These are phyloP conservation scores for Oleoguttula mirabilis DNA, from an alignment of 495 filamentous ascomycete species.

Conservation along the genomic window DNA sequence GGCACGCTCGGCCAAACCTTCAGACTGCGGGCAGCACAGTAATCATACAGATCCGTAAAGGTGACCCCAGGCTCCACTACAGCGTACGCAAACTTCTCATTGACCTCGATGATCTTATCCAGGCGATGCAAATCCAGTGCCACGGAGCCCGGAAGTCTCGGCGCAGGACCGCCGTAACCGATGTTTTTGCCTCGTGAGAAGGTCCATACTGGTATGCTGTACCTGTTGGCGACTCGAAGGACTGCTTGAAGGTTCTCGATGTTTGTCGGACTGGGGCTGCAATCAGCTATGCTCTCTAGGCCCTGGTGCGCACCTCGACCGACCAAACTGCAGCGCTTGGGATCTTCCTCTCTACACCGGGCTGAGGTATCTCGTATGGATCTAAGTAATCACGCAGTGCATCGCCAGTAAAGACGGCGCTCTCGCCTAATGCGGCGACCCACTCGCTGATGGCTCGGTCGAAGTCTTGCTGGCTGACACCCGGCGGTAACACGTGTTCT, in stretches of 20 bases:
- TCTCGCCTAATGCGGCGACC: slow-evolving; percentile 24
- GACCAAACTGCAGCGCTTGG: slow-evolving; percentile 35
- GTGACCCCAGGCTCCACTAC: slow-evolving; percentile 23
- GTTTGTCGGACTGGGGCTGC: neutral
- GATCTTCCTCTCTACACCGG: slow-evolving; percentile 29
- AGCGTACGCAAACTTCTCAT: slow-evolving; percentile 19
- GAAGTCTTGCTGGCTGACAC: slow-evolving; percentile 29
- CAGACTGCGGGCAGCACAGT: slow-evolving; percentile 19
- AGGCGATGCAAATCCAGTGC: neutral
- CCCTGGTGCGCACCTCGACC: too few species aligned
- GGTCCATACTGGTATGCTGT: neutral
- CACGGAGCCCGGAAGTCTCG: neutral
- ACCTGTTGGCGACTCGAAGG: neutral
- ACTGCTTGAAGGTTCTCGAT: neutral
- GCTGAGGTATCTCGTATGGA: slow-evolving; percentile 33
- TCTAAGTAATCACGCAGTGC: slow-evolving; percentile 35
- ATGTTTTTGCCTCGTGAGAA: slow-evolving; percentile 3
- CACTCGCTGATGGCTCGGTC: slow-evolving; percentile 25
- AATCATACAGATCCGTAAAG: slow-evolving; percentile 22
- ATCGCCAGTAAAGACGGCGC: slow-evolving; percentile 29
- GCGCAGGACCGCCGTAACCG: slow-evolving; percentile 9
- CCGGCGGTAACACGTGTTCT: slow-evolving; percentile 31
- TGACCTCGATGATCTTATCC: slow-evolving; percentile 4
- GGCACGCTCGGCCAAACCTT: slow-evolving; percentile 23
- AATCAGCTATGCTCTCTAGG: slow-evolving; percentile 12